phyloP scores from a whole-genome alignment of 169 alveolate species.

The Ichthyophthirius multifiliis region DNA sequence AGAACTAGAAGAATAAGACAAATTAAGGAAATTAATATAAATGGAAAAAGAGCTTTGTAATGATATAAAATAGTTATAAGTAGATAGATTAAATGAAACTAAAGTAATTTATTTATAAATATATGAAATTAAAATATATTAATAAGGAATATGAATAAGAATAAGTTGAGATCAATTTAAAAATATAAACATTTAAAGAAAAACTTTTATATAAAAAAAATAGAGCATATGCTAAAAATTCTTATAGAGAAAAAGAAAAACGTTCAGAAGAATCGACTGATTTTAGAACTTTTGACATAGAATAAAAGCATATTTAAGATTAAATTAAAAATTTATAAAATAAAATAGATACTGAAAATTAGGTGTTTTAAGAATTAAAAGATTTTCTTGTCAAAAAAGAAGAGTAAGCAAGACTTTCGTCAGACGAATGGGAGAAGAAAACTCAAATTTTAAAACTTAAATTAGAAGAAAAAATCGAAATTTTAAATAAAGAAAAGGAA shows the following conservation, averaged over 20 bases:
- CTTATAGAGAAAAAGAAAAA: constrained; percentile 31
- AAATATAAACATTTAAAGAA: constrained; percentile 39
- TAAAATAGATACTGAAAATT: constrained; percentile 26
- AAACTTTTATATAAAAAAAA: constrained; percentile 30
- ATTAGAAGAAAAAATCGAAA: constrained; percentile 20
- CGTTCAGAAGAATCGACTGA: constrained; percentile 25
- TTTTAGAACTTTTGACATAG: constrained; percentile 20
- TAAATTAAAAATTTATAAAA: not conserved
- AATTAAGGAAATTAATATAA: constrained; percentile 23
- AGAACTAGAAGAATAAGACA: constrained; percentile 38
- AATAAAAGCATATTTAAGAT: constrained; percentile 11
- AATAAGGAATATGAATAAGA: constrained; percentile 29
- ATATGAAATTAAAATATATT: no score
- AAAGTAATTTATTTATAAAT: no score
- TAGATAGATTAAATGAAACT: constrained; percentile 22
- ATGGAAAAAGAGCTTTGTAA: constrained; percentile 30
- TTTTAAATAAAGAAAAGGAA: not conserved
- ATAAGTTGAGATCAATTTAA: constrained; percentile 14
- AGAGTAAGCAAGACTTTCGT: constrained; percentile 14
- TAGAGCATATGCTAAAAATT: constrained; percentile 22
- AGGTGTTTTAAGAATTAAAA: constrained; percentile 31
- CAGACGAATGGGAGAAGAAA: constrained; percentile 25
- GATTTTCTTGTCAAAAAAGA: constrained; percentile 24
- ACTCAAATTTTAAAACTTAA: not conserved
- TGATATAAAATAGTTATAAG: constrained; percentile 24